phyloP scores from a whole-genome alignment of 768 basidiomycete species.

The Daedaleopsis sinensis region DNA sequence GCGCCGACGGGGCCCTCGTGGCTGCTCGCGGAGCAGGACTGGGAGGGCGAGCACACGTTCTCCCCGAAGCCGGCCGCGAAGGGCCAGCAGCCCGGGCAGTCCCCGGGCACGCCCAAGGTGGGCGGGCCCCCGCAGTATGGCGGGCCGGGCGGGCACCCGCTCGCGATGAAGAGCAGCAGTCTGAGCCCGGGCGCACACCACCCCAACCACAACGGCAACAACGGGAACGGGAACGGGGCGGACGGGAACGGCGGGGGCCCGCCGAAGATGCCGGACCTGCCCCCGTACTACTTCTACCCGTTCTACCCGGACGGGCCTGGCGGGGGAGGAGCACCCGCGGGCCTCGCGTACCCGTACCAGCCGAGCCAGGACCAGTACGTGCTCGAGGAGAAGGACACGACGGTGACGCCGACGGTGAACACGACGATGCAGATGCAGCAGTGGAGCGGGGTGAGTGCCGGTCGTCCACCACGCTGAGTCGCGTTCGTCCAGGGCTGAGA shows the following conservation, averaged over 20 bases:
- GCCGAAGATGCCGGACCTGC: conserved; percentile 62
- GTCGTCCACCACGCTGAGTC: too few species aligned
- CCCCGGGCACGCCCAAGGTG: conserved; percentile 36
- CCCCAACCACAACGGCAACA: too few species aligned
- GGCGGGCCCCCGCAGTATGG: conserved; percentile 38
- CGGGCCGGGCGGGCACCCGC: conserved; percentile 31
- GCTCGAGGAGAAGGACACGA: conserved; percentile 62
- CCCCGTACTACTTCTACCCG: conserved; percentile 73
- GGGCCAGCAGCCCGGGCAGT: conserved; percentile 7
- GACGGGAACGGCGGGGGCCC: conserved; percentile 16
- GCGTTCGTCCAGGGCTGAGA: background rate
- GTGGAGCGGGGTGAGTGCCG: conserved; percentile 15
- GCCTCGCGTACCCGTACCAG: conserved; percentile 53
- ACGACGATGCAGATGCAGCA: conserved; percentile 30
- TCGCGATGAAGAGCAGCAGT: conserved; percentile 17
- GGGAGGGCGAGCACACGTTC: conserved; percentile 43
- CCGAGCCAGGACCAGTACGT: conserved; percentile 65
- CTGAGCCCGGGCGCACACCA: too few species aligned
- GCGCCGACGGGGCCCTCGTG: conserved; percentile 41
- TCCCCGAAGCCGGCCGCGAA: conserved; percentile 17
- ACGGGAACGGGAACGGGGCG: conserved; percentile 14
- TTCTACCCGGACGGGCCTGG: conserved; percentile 63
- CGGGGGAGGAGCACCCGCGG: conserved; percentile 11
- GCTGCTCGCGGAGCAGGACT: conserved; percentile 47
- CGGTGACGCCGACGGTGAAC: conserved; percentile 17